phyloP scores from a whole-genome alignment of 2,329 filamentous ascomycete species.

The Xylariaceae sp. region DNA sequence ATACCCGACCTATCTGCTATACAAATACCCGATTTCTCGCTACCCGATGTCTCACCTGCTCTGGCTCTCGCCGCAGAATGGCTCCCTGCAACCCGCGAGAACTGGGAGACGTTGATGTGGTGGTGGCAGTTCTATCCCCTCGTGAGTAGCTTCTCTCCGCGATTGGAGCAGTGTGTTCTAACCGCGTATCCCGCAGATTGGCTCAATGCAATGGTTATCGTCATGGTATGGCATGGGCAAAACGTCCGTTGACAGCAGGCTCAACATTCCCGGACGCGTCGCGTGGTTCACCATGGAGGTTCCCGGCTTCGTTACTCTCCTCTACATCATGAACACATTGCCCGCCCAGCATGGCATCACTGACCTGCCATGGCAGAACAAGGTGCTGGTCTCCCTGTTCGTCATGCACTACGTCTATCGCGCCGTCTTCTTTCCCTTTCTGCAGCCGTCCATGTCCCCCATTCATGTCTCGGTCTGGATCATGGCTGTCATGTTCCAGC shows the following conservation, averaged over 20 bases:
- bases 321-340: slow-evolving; percentile 74
- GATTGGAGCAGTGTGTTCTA: slow-evolving; percentile 4
- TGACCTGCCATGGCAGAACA: slow-evolving; percentile 71
- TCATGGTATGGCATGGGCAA: slow-evolving; percentile 90
- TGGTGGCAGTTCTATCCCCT: slow-evolving; percentile 54
- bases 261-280: slow-evolving; percentile 85
- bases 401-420: slow-evolving; percentile 88
- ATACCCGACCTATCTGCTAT: not conserved
- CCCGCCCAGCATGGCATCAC: slow-evolving; percentile 54
- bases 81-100: slow-evolving; percentile 55
- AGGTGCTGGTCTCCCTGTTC: slow-evolving; percentile 67
- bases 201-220: slow-evolving; percentile 68
- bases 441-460: slow-evolving; percentile 90
- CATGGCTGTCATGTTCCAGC: slow-evolving; percentile 67
- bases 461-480: slow-evolving; percentile 68
- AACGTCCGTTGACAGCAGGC: slow-evolving; percentile 66
- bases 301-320: slow-evolving; percentile 68
- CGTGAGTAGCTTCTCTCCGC: slow-evolving; percentile 36
- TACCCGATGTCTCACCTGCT: no score
- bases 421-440: slow-evolving; percentile 73
- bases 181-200: slow-evolving; percentile 50
- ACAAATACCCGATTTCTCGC: not conserved
- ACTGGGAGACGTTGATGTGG: slow-evolving; percentile 51
- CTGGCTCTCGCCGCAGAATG: slow-evolving; percentile 51
- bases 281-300: slow-evolving; percentile 89